These are phyloP conservation scores for Barnettozyma sucrosica DNA, from an alignment of 805 yeast species.

Conservation along the genomic window DNA sequence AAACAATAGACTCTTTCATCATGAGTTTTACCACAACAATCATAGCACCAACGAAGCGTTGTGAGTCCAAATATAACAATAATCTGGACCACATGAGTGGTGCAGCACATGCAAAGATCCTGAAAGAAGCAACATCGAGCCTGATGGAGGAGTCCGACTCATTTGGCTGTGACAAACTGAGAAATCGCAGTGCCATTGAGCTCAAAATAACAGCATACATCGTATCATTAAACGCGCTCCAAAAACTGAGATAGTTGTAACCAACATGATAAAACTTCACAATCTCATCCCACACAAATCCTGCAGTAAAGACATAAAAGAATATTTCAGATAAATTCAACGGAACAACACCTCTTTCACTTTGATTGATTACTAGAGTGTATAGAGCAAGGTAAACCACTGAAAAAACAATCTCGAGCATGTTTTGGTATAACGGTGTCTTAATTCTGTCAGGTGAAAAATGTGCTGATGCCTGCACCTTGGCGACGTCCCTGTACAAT, in stretches of 20 bases:
- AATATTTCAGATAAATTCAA: conserved; percentile 45
- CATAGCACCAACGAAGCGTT: conserved; percentile 82
- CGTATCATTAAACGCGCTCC: conserved; percentile 71
- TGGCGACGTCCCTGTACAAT: conserved; percentile 53
- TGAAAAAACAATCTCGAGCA: conserved; percentile 62
- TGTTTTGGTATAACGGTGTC: conserved; percentile 79
- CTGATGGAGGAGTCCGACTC: conserved; percentile 24
- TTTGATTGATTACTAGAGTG: conserved; percentile 58
- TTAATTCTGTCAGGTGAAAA: conserved; percentile 79
- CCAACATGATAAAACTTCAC: conserved; percentile 76
- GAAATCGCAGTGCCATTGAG: conserved; percentile 51
- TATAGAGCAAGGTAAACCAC: conserved; percentile 55
- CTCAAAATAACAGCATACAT: conserved; percentile 51
- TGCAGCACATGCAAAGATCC: conserved; percentile 72
- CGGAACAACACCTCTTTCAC: conserved; percentile 30
- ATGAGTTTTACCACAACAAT: conserved; percentile 76
- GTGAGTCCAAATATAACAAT: conserved; percentile 69
- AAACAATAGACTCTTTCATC: conserved; percentile 83
- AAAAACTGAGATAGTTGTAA: conserved; percentile 59
- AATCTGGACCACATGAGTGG: conserved; percentile 85
- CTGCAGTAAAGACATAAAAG: conserved; percentile 62
- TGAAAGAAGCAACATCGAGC: conserved; percentile 55
- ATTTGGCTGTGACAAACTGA: conserved; percentile 26
- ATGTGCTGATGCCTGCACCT: conserved; percentile 51
- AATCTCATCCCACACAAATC: conserved; percentile 62